phyloP scores from a whole-genome alignment of 331 rosid genomes.

The Malus hybrid region DNA sequence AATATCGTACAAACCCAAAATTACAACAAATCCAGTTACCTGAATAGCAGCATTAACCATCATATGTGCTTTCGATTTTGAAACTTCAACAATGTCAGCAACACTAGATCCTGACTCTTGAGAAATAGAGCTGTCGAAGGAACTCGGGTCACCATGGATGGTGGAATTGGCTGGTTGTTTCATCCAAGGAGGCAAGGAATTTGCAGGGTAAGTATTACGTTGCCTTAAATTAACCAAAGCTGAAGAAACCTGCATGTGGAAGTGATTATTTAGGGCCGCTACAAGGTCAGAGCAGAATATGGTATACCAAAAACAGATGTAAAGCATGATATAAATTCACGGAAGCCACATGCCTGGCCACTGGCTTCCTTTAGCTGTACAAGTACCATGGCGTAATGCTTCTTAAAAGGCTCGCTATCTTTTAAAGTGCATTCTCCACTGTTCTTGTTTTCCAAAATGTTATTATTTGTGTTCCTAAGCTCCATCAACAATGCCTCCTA shows the following conservation, averaged over 20 bases:
- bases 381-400: conserved; percentile 75
- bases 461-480: conserved; percentile 48
- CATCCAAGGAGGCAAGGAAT: conserved; percentile 30
- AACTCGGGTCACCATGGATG: conserved; percentile 27
- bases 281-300: conserved; percentile 8
- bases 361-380: conserved; percentile 90
- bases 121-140: conserved; percentile 28
- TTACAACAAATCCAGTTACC: conserved; percentile 28
- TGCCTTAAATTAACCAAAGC: conserved; percentile 54
- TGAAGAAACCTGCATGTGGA: conserved; percentile 53
- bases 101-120: conserved; percentile 45
- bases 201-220: conserved; percentile 42
- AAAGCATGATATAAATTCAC: conserved; percentile 17
- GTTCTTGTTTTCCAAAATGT: conserved; percentile 47
- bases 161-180: conserved; percentile 33
- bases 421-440: conserved; percentile 45
- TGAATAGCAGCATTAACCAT: conserved; percentile 72
- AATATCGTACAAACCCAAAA: background rate
- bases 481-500: conserved; percentile 59
- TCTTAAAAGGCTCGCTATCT: conserved; percentile 53
- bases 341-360: conserved; percentile 95
- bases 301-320: conserved; percentile 1
- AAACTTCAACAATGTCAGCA: conserved; percentile 51
- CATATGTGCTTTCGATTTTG: conserved; percentile 47
- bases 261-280: conserved; percentile 10